phyloP scores from a whole-genome alignment of 495 filamentous ascomycete genomes.

The Xylaria scruposa region DNA sequence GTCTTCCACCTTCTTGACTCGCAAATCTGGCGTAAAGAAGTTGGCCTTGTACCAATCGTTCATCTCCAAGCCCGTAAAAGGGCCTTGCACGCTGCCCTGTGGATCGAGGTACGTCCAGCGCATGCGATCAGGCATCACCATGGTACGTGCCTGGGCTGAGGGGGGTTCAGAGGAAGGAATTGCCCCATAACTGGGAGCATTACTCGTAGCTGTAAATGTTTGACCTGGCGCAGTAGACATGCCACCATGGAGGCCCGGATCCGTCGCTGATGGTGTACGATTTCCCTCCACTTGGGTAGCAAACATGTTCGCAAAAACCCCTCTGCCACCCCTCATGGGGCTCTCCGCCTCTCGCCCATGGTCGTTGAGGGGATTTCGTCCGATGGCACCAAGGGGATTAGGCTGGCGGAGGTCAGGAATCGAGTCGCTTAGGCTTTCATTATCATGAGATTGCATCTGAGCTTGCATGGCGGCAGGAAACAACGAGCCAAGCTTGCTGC shows the following conservation, averaged over 20 bases:
- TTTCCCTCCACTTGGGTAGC: conserved; percentile 46
- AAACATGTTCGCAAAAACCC: conserved; percentile 63
- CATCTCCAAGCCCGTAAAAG: conserved; percentile 97
- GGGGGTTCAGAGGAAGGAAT: conserved; percentile 61
- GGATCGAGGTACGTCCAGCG: conserved; percentile 98
- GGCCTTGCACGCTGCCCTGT: conserved; percentile 87
- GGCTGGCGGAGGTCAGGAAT: conserved; percentile 56
- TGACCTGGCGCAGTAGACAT: conserved; percentile 44
- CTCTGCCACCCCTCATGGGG: conserved; percentile 63
- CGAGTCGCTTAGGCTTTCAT: conserved; percentile 58
- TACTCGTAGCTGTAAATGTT: conserved; percentile 45
- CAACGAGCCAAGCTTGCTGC: conserved; percentile 83
- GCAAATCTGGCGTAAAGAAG: conserved; percentile 92
- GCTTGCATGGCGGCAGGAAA: conserved; percentile 89
- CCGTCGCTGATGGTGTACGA: conserved; percentile 45
- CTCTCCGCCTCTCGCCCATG: conserved; percentile 65
- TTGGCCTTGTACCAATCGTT: conserved; percentile 99
- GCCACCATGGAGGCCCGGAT: conserved; percentile 39
- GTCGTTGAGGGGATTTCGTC: conserved; percentile 57
- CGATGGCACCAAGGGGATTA: conserved; percentile 61
- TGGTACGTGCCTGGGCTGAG: conserved; percentile 76
- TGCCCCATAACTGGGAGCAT: conserved; percentile 34
- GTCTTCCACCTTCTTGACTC: conserved; percentile 93
- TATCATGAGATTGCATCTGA: conserved; percentile 74
- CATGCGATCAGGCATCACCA: conserved; percentile 99